Evolutionary conservation across 352 stramenopile species (phyloP).

Genomic region (Globisporangium nagaii): DNA sequence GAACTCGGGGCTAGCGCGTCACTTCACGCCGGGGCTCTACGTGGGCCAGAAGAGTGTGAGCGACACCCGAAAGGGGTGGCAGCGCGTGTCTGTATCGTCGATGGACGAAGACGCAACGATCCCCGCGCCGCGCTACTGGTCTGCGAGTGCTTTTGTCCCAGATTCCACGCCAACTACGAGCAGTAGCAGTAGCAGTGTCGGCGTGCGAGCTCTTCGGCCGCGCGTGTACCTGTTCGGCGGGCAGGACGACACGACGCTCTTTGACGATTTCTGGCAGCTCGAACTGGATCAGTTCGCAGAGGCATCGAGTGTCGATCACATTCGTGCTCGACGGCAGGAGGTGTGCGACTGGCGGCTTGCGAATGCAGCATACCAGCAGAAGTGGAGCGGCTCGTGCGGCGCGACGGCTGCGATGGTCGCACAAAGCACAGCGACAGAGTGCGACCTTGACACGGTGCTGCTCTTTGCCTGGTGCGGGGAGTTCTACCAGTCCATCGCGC

Average conservation of each 20-base stretch:
- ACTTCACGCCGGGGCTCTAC: conserved; percentile 23
- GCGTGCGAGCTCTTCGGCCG: conserved; percentile 1
- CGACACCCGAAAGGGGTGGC: conserved; percentile 38
- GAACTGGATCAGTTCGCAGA: conserved; percentile 32
- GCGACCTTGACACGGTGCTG: conserved; percentile 37
- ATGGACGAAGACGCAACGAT: background rate
- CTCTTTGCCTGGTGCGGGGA: conserved; percentile 49
- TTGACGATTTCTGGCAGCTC: conserved; percentile 60
- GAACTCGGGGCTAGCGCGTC: conserved; percentile 8
- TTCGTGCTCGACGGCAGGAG: conserved; percentile 16
- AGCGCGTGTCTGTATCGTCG: conserved; percentile 6
- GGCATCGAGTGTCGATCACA: conserved; percentile 9
- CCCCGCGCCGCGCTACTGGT: conserved; percentile 38
- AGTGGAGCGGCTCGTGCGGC: conserved; percentile 42
- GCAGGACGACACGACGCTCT: conserved; percentile 55
- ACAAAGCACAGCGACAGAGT: conserved; percentile 22
- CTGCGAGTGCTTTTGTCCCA: conserved; percentile 26
- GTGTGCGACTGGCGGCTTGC: conserved; percentile 44
- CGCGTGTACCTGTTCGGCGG: conserved; percentile 56
- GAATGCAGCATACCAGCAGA: conserved; percentile 23
- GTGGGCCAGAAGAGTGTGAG: conserved; percentile 34
- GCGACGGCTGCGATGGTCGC: conserved; percentile 13
- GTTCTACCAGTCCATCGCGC: conserved; percentile 41
- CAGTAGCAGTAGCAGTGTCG: background rate
- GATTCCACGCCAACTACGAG: conserved; percentile 2